Base-by-base conservation (phyloP, 148 eudicot species). In the Rhododendron ovatum region DNA sequence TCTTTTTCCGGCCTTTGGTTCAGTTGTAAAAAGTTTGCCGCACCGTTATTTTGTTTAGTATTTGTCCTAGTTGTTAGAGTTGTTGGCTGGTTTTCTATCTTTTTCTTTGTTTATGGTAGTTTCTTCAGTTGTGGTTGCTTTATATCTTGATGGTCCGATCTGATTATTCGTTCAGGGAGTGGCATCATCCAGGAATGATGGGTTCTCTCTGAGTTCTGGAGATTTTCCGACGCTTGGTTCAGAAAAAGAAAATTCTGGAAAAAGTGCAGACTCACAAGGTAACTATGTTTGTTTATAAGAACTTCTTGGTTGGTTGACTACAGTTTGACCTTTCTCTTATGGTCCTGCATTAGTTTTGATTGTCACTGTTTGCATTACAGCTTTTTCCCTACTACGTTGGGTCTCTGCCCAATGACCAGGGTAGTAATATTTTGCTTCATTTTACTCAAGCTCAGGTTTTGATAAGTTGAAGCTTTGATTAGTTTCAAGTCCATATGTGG, bases 171-270 rank as follows among this genome's bases (percentile, higher is more conserved):
- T 91, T 89, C 91, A 95, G 99, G 95, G 93, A 78, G 69, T 88
- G 71, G 82, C 63, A 78, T 87, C 90, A 20, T 76, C 92, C 75
- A 87, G 86, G 84, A 90, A 87, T 22, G 94, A 94, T 80, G 93
- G 88, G 35, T 98, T 98, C 82, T 90, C 99, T 69, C 91, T 98
- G 85, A 93, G 87, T 81, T 91, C 99, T 86, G 98, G 99, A 84
- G 99, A 95, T 91, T 98, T 98, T 89, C 98, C 99, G 1, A 93
- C 98, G 24, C 98, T 98, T 90, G 98, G 99, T 84, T 87, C 98
- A 18, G 98, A 95, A 76, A 95, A 89, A 90, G 95, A 92, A 20
- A 87, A 88, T 88, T 88, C 96, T 81, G 87, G 84, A 85, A 92
- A 88, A 88, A 91, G 82, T 84, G 28, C 48, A 20, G 95, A 93